Base-by-base conservation (phyloP, 768 basidiomycete genomes). In the Mycena belliarum region DNA sequence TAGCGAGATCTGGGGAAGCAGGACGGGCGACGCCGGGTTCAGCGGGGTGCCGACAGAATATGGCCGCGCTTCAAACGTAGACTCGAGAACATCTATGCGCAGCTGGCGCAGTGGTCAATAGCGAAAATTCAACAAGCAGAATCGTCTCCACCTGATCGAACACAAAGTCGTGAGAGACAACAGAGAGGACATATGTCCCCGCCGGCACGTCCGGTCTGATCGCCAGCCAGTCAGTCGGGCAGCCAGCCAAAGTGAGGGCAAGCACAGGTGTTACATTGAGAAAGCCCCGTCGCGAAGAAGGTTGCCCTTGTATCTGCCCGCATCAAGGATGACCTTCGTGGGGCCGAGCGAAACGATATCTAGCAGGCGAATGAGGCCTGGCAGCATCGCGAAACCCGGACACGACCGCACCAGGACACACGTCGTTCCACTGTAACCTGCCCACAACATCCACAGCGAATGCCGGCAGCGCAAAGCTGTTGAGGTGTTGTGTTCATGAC, bases 41-140 rank as follows among this genome's bases (percentile, higher is more conserved):
- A 91, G 68, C 8, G 89, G 85, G 2, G 89, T 90, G 45, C 89
- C 91, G 46, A 82, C 72, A 48, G 84, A 66, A 66, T 91, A 86
- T 7, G 89, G 83, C 35, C 80, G 78, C 26, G 86, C 79, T 69
- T 89, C 81, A 32, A 71, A 61, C 26, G 64, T 65, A 29, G 77
- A 68, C 33, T 82, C 72, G 37, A 75, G 65, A 33, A 92, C 78
- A 63, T 92, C 88, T 59, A 93, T 69, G 32, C 88, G 86, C 57
- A 89, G 65, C 91, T 93, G 64, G 20, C 43, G 43, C n/a, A 62
- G 54, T 41, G 20, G 40, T 48, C 53, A 53, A 58, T 33, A 16
- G 33, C 44, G 28, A 3, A 16, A 42, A 14, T 14, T 46, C 45
- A 20, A 60, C 67, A 12, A 43, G 47, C 42, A 18, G 58, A n/a